phyloP scores from a whole-genome alignment of 306 rosid genomes.

The Begonia fuchsioides region DNA sequence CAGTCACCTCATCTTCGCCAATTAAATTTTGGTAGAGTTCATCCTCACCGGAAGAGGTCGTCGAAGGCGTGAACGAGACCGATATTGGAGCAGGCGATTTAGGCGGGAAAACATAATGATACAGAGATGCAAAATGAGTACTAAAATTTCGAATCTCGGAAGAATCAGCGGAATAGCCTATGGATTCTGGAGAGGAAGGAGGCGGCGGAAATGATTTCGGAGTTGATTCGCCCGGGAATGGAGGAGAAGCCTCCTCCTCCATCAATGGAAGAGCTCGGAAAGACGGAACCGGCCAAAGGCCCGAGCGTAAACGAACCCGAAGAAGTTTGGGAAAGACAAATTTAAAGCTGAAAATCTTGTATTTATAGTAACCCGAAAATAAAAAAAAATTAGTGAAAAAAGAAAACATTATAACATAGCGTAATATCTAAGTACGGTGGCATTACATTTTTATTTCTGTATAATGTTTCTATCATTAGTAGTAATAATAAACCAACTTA shows the following conservation, averaged over 20 bases:
- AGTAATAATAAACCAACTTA: no score
- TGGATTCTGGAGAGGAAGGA: neutral
- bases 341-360: neutral
- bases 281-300: neutral
- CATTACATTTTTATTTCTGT: no score
- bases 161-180: neutral
- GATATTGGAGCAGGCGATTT: constrained; percentile 19
- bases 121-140: constrained; percentile 19
- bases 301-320: neutral
- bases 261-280: constrained; percentile 11
- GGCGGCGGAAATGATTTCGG: constrained; percentile 3
- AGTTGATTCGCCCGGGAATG: constrained; percentile 4
- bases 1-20: constrained; percentile 7
- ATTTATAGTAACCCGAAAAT: neutral
- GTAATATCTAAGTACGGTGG: no score
- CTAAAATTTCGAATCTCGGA: constrained; percentile 14
- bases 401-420: no score
- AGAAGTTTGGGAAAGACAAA: neutral
- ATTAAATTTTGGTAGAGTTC: neutral
- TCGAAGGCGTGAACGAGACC: constrained; percentile 31
- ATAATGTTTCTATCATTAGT: no score
- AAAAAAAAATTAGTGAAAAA: no score
- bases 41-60: constrained; percentile 18
- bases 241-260: constrained; percentile 15
- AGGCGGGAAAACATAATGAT: constrained; percentile 25